phyloP scores from a whole-genome alignment of 2,329 filamentous ascomycete genomes.

The Neonectria punicea region DNA sequence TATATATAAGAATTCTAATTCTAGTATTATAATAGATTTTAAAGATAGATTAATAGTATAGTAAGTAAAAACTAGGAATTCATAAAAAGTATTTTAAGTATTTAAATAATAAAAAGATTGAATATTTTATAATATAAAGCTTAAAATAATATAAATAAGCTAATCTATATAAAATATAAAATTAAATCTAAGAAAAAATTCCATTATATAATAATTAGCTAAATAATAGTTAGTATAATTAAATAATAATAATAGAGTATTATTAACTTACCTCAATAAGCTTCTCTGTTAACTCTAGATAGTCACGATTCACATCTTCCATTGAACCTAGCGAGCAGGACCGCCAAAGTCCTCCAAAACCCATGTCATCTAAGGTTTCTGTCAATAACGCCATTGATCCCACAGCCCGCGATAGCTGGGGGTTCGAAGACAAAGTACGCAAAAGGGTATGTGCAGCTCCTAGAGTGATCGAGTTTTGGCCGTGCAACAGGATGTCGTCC shows the following conservation, averaged over 20 bases:
- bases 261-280: slow-evolving; percentile 66
- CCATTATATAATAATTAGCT: slow-evolving; percentile 20
- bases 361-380: slow-evolving; percentile 67
- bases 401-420: slow-evolving; percentile 60
- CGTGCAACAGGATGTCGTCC: slow-evolving; percentile 70
- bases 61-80: too few species aligned
- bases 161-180: neutral
- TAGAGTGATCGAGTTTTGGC: slow-evolving; percentile 69
- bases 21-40: too few species aligned
- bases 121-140: slow-evolving; percentile 26
- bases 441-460: slow-evolving; percentile 70
- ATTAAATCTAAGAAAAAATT: slow-evolving; percentile 28
- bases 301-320: slow-evolving; percentile 42
- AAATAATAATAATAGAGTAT: neutral
- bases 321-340: slow-evolving; percentile 62
- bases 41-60: too few species aligned
- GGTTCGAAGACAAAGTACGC: slow-evolving; percentile 66
- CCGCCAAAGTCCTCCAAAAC: slow-evolving; percentile 72
- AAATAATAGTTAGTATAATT: slow-evolving; percentile 4
- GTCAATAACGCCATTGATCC: slow-evolving; percentile 61
- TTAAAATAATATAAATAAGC: neutral
- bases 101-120: too few species aligned
- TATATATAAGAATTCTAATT: too few species aligned
- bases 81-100: too few species aligned
- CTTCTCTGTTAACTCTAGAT: slow-evolving; percentile 66